These are phyloP conservation scores for Tulasnella sp. DNA, from an alignment of 768 basidiomycete species.

Conservation along the genomic window DNA sequence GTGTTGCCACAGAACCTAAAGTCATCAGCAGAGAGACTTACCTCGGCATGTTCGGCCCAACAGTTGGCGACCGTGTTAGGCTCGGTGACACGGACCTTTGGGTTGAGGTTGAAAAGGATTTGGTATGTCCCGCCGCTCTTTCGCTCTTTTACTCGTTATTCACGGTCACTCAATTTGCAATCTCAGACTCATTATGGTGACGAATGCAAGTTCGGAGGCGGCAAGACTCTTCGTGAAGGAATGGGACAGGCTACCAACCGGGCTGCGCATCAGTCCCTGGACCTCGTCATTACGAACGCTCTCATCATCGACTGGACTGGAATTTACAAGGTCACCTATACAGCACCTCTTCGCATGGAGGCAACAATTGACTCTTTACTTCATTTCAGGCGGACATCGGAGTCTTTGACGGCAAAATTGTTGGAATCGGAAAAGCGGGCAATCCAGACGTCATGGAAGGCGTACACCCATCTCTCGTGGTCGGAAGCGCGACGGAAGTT, in stretches of 20 bases:
- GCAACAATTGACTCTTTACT: background rate
- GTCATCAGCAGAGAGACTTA: conserved; percentile 68
- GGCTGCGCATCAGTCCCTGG: conserved; percentile 63
- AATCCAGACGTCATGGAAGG: conserved; percentile 90
- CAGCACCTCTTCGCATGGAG: background rate
- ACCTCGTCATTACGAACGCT: conserved; percentile 93
- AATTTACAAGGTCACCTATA: conserved; percentile 72
- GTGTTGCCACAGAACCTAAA: conserved; percentile 42
- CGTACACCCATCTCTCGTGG: conserved; percentile 64
- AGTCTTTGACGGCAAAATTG: conserved; percentile 74
- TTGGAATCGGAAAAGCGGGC: conserved; percentile 93
- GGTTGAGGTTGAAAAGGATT: conserved; percentile 87
- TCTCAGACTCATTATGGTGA: conserved; percentile 85
- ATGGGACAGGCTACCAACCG: conserved; percentile 89
- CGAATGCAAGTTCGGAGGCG: conserved; percentile 97
- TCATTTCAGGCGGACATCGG: conserved; percentile 83
- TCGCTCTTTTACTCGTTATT: background rate
- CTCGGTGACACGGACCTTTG: conserved; percentile 87
- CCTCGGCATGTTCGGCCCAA: conserved; percentile 93
- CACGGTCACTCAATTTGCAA: background rate
- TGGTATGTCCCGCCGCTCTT: conserved; percentile 42
- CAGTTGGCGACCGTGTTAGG: conserved; percentile 80
- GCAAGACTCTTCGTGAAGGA: conserved; percentile 75
- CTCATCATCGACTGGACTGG: conserved; percentile 92
- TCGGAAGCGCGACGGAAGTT: conserved; percentile 91